phyloP scores from a whole-genome alignment of 2,329 filamentous ascomycete species.

The Diplodia intermedia region DNA sequence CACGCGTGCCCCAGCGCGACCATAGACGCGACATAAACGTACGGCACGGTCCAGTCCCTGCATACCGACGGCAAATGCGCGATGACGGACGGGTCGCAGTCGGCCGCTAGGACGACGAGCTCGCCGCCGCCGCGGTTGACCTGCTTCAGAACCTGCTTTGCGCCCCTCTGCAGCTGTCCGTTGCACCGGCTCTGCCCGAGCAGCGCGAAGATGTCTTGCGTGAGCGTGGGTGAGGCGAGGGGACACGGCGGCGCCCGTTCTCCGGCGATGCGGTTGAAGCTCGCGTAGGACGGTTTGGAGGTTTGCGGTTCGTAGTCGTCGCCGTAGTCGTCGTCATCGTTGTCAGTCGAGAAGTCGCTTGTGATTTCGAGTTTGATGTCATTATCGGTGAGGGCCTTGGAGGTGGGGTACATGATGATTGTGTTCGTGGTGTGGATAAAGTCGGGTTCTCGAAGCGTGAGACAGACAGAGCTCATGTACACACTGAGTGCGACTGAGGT shows the following conservation, averaged over 20 bases:
- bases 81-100: slow-evolving; percentile 33
- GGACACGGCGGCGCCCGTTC: not conserved
- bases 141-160: slow-evolving; percentile 34
- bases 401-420: too few relatives aligned
- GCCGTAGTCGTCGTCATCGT: too few relatives aligned
- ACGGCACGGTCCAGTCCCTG: slow-evolving; percentile 7
- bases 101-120: slow-evolving; percentile 22
- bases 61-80: slow-evolving; percentile 19
- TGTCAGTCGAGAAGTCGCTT: too few relatives aligned
- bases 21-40: not conserved
- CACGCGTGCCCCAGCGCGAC: slow-evolving; percentile 24
- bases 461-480: too few relatives aligned
- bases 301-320: too few relatives aligned
- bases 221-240: not conserved
- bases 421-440: too few relatives aligned
- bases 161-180: slow-evolving; percentile 34
- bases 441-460: too few relatives aligned
- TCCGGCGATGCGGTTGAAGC: too few relatives aligned
- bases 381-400: too few relatives aligned
- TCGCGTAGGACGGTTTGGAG: too few relatives aligned
- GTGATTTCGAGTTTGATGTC: too few relatives aligned
- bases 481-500: too few relatives aligned
- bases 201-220: slow-evolving; percentile 2
- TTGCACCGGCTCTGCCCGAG: slow-evolving; percentile 17
- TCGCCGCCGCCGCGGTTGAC: slow-evolving; percentile 8